Evolutionary conservation across 83 land plant genomes (phyloP), one percentile per base, ranked within the genome.

Genomic region (Picea mariana): DNA sequence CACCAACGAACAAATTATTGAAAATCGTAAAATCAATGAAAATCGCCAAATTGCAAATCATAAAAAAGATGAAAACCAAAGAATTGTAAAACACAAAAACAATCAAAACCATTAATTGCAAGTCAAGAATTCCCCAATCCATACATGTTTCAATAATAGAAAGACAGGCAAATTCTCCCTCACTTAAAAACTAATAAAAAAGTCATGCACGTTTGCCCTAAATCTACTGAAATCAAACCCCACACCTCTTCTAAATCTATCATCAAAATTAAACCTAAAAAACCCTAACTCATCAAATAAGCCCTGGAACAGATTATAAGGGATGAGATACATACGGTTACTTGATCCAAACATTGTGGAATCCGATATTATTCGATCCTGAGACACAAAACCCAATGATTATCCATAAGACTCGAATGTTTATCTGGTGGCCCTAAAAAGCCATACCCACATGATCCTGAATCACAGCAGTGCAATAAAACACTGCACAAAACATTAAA

Each of bases 291-390:
- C 60, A 58, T 12, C 60, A 58, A 13, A 58, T 58, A 66, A 66
- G 26, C 26, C 68, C 24, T 21, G 15, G 68, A 21, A 66, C 26
- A 58, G 16, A 58, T 66, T 66, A 66, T 7, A 66, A 21, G 68
- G 1, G 68, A 21, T 66, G 27, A 3, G 21, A 66, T 66, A 66
- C 68, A 21, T 66, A 66, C 68, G 68, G 27, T 66, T 66, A 26
- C 68, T 66, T 21, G 68, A 66, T 66, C 68, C 68, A 26, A 66
- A 66, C 68, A 66, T 66, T 21, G 23, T 66, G 68, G 8, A 66
- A 26, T 66, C 68, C 26, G 27, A 21, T 66, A 66, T 58, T 58
- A 58, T 58, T 58, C 60, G 60, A 58, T 58, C 60, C 60, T 58
- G 60, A 58, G 15, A 58, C 60, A 58, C 60, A 58, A 58, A 13